Evolutionary conservation across 2,329 filamentous ascomycete species (phyloP), one percentile per base, ranked within the genome.

Genomic region (Aureobasidium leucospermi): DNA sequence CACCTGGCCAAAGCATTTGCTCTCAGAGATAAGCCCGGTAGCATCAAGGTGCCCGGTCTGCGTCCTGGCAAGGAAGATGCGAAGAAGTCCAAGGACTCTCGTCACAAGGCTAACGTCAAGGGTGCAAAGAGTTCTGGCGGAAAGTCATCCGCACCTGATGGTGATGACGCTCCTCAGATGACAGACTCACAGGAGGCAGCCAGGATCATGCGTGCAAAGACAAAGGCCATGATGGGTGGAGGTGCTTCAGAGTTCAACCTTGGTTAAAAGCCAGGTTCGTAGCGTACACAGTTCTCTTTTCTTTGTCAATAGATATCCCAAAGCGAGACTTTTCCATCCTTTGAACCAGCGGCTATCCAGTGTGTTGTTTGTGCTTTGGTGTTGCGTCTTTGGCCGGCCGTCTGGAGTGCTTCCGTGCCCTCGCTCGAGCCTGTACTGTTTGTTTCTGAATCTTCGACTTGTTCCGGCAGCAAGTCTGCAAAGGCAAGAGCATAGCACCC

Each of bases 1-100:
- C 94, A 99, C 78, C 78, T 94, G 64, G 93, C 93, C 7, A 99
- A 99, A 78, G 90, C 88, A 29, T 99, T 96, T 70, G 94, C 86
- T 1, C 76, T 99, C 65, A 82, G 95, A 64, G 94, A 99, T 72
- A 85, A 90, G 34, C 94, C 94, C 0, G 88, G 88, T 5, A 88
- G 89, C 52, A 95, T 99, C 63, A 75, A 75, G 38, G 76, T 79
- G 45, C 76, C 77, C 0, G 78, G 78, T 5, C 69, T 82, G 57
- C 71, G 81, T 41, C 79, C 77, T 6, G 76, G 75, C 48, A 73
- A 74, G 66, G 72, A 75, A 31, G 78, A 75, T 41, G 73, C 71
- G 10, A 75, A 74, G 65, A 78, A 76, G 67, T 74, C 60, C 67
- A 80, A 78, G 69, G 72, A 73, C 4, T 73, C 71, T 43, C 72